Percentiles rank a stretch among this genome's conserved stretches.
Evolutionary conservation across 805 yeast genomes (phyloP).

Genomic region (Kodamaea lidongshanica): DNA sequence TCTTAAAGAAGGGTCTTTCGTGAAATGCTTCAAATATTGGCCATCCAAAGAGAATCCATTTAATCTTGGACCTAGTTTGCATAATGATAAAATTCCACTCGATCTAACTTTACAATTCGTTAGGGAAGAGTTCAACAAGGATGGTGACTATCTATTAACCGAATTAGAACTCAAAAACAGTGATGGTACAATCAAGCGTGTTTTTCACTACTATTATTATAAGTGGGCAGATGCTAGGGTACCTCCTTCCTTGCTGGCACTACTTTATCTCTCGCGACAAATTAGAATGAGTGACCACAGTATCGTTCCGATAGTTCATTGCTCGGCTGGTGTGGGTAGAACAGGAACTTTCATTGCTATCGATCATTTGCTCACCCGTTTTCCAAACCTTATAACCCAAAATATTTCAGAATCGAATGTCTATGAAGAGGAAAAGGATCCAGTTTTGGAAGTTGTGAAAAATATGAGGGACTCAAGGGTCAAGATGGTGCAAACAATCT

Average conservation of each 20-base stretch:
- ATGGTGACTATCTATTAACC: slow-evolving; percentile 22
- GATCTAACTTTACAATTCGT: slow-evolving; percentile 16
- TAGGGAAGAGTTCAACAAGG: slow-evolving; percentile 11
- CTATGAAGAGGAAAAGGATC: slow-evolving; percentile 16
- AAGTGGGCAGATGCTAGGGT: slow-evolving; percentile 42
- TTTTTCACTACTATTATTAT: slow-evolving; percentile 36
- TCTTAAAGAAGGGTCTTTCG: slow-evolving; percentile 35
- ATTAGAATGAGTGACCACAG: slow-evolving; percentile 11
- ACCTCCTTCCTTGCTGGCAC: slow-evolving; percentile 30
- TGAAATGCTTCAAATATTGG: slow-evolving; percentile 40
- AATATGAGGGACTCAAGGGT: slow-evolving; percentile 28
- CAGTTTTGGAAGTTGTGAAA: slow-evolving; percentile 23
- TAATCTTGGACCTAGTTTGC: slow-evolving; percentile 3
- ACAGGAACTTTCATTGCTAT: slow-evolving; percentile 46
- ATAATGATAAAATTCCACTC: slow-evolving; percentile 18
- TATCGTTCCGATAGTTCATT: slow-evolving; percentile 44
- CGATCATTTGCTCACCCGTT: slow-evolving; percentile 26
- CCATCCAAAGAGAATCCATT: slow-evolving; percentile 17
- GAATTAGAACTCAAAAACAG: slow-evolving; percentile 17
- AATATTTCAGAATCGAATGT: slow-evolving; percentile 2
- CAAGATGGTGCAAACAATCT: slow-evolving; percentile 41
- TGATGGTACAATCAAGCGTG: slow-evolving; percentile 12
- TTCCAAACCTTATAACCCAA: slow-evolving; percentile 18
- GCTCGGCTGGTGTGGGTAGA: slow-evolving; percentile 97
- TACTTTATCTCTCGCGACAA: slow-evolving; percentile 18